Evolutionary conservation across 2,329 filamentous ascomycete genomes (phyloP).

Genomic region (Uncinocarpus reesii): DNA sequence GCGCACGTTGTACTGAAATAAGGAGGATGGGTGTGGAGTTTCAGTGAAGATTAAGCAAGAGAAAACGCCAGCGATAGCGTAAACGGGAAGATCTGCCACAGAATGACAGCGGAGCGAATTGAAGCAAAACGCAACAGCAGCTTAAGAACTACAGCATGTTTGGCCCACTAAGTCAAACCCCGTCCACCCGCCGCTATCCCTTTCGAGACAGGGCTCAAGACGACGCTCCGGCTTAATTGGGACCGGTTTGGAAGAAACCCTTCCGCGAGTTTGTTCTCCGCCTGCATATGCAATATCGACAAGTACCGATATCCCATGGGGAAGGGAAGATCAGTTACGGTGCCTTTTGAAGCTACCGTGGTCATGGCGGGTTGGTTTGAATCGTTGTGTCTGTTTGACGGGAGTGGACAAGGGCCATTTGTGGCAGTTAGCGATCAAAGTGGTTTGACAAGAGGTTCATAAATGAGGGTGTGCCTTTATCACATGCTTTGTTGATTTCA

Average conservation of each 20-base stretch:
- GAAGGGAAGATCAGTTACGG: constrained; percentile 49
- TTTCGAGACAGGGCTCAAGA: constrained; percentile 73
- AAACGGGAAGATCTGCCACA: not conserved
- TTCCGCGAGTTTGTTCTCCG: constrained; percentile 54
- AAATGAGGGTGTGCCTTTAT: too few species aligned
- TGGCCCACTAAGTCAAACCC: constrained; percentile 92
- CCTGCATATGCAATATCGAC: constrained; percentile 42
- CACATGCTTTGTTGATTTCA: too few species aligned
- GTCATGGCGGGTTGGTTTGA: constrained; percentile 38
- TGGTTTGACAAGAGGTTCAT: too few species aligned
- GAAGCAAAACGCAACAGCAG: too few species aligned
- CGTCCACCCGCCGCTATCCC: constrained; percentile 73
- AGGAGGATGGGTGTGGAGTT: not conserved
- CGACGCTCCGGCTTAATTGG: constrained; percentile 99
- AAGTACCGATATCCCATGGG: constrained; percentile 65
- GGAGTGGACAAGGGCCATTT: too few species aligned
- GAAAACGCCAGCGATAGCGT: not conserved
- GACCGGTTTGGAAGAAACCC: constrained; percentile 43
- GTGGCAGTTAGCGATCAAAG: too few species aligned
- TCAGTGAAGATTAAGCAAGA: not conserved
- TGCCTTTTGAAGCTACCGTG: constrained; percentile 39
- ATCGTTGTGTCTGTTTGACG: not conserved
- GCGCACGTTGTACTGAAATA: constrained; percentile 89
- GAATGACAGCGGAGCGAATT: not conserved
- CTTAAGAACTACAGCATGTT: too few species aligned